Evolutionary conservation across 2,329 filamentous ascomycete species (phyloP), one percentile per base, ranked within the genome.

Genomic region (Lachnum nothofagi): DNA sequence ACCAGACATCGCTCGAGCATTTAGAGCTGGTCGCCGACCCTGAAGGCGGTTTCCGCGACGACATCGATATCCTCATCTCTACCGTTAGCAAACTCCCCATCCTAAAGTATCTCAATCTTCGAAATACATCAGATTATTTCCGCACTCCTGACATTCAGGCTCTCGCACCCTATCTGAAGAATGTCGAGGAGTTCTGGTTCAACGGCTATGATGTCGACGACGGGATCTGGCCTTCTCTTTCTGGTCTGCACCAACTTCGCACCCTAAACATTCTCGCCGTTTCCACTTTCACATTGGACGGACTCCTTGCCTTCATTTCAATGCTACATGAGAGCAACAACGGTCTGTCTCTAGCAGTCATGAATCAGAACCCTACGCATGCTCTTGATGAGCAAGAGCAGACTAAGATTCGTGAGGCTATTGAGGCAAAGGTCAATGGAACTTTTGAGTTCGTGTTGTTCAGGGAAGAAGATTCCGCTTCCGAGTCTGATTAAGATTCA

Each of bases 141-240:
- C 69, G 65, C 0, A 66, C 73, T 6, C 63, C 68, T 7, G 74
- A 83, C 33, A 67, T 85, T 27, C 61, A 68, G 9, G 58, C 58
- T 2, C 68, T 86, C 14, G 69, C 74, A 20, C 51, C 61, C 1
- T 62, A 68, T 8, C 65, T 64, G 5, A 27, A 23, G 20, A 49
- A 69, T 14, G 69, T 86, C 0, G 77, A 82, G 54, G 73, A 78
- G 10, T 64, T 86, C 12, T 74, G 70, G 38, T 73, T 85, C 42
- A 74, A 72, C 37, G 80, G 81, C 7, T 70, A 73, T 37, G 75
- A 76, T 14, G 64, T 77, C 19, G 70, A 74, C 4, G 75, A 81
- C 51, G 68, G 71, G 19, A 66, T 77, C 9, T 70, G 75, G 48
- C 60, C 61, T 27, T 60, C 63, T 3, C 60, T 81, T 10, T 69